These are phyloP conservation scores for Termitomyces sp. DNA, from an alignment of 768 basidiomycete genomes.

Conservation along the genomic window DNA sequence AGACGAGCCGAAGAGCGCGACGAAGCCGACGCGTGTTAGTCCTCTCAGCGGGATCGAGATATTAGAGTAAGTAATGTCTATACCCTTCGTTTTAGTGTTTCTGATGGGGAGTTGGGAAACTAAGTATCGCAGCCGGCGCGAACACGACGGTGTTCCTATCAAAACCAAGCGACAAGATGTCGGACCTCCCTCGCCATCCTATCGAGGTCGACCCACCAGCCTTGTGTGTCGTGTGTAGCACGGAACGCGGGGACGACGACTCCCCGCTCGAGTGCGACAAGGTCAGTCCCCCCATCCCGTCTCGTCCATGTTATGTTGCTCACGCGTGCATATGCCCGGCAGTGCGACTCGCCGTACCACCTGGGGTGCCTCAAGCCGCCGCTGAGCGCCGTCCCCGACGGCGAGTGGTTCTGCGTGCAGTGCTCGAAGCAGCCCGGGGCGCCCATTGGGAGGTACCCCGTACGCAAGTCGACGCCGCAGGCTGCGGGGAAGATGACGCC, in stretches of 20 bases:
- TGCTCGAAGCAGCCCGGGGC: conserved; percentile 60
- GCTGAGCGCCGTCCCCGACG: conserved; percentile 70
- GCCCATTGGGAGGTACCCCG: conserved; percentile 38
- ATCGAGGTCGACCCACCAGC: conserved; percentile 62
- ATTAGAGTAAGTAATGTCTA: conserved; percentile 48
- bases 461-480: conserved; percentile 15
- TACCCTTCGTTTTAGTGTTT: background rate
- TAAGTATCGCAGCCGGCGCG: conserved; percentile 78
- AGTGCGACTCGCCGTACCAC: conserved; percentile 93
- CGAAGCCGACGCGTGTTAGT: conserved; percentile 69
- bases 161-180: conserved; percentile 64
- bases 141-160: conserved; percentile 85
- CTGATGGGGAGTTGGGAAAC: background rate
- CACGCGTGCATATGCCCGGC: background rate
- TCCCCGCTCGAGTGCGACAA: conserved; percentile 88
- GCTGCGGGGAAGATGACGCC: conserved; percentile 9
- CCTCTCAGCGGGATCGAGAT: conserved; percentile 78
- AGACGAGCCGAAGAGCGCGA: conserved; percentile 81
- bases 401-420: conserved; percentile 88
- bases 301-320: background rate
- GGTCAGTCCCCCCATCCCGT: conserved; percentile 31
- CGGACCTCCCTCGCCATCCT: conserved; percentile 80
- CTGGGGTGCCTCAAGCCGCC: conserved; percentile 78
- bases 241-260: conserved; percentile 68
- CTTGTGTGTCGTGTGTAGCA: conserved; percentile 65